Evolutionary conservation across 23 red algal species (phyloP), one percentile per base, ranked within the genome.

Genomic region (Gracilaria vermiculophylla): DNA sequence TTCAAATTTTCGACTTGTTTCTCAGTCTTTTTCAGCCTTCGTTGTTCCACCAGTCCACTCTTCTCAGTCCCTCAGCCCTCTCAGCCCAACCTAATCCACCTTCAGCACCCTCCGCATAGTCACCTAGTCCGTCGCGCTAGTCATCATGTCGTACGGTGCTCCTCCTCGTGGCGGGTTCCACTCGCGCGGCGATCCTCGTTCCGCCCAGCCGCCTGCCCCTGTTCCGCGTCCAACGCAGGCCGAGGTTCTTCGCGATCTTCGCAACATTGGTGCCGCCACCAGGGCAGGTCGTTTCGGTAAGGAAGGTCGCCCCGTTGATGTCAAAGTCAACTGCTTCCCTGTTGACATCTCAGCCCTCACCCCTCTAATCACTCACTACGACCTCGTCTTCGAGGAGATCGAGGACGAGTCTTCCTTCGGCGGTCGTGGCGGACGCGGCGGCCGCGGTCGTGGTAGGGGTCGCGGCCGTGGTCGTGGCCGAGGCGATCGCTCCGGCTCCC

Each of bases 281-380:
- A 73, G 87, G 27, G 37, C 64, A 34, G 73, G 61, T 28, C 72
- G 87, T 25, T 91, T 70, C 62, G 87, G 87, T 3, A 81, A 64
- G 42, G 74, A 34, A 33, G 87, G 87, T 53, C 49, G 62, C 21
- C 43, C 31, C n/a, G 62, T 81, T 20, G 74, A 91, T 16, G 54
- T 91, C 53, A 81, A 51, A 47, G 76, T 81, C 58, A 91, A 91
- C 35, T 78, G 73, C 47, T 91, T 67, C 62, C 87, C 75, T 33
- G 64, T 74, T 45, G 74, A 80, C 43, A 53, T 85, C 10, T 45
- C 77, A 35, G 53, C 84, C 37, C 45, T 93, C 50, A 54, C 69
- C 50, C 47, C 62, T 42, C 33, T 72, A 27, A 51, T 93, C 78
- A 71, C 44, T 11, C 90, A 93, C 73, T 93, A 85, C 57, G 79